Conservation (phyloP, 1,139 yeast genomes). For the Yamadazyma jaroonii region DNA sequence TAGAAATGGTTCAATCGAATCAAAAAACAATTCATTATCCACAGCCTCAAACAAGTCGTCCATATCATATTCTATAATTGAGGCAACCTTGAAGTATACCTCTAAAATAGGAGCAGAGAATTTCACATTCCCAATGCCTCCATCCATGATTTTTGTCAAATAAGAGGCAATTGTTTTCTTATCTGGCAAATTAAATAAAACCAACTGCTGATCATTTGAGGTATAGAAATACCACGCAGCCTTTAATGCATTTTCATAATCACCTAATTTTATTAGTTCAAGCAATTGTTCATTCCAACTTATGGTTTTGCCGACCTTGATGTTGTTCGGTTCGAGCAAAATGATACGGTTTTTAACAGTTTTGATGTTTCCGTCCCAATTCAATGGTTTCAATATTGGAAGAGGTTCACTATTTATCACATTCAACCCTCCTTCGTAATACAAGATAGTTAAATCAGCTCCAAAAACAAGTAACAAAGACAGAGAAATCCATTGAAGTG, state of each 20-base stretch:
- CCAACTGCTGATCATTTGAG: slow-evolving; percentile 45
- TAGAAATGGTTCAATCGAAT: slow-evolving; percentile 50
- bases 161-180: slow-evolving; percentile 52
- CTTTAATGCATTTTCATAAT: slow-evolving; percentile 54
- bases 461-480: slow-evolving; percentile 44
- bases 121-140: slow-evolving; percentile 42
- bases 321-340: slow-evolving; percentile 1
- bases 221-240: slow-evolving; percentile 53
- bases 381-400: not conserved
- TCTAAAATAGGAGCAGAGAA: slow-evolving; percentile 3
- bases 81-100: slow-evolving; percentile 20
- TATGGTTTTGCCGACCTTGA: slow-evolving; percentile 52
- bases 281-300: slow-evolving; percentile 74
- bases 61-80: slow-evolving; percentile 4
- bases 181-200: slow-evolving; percentile 53
- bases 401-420: slow-evolving; percentile 2
- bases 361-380: slow-evolving; percentile 18
- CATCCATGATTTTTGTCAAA: slow-evolving; percentile 53
- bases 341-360: slow-evolving; percentile 25
- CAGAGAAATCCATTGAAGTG: slow-evolving; percentile 60
- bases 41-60: slow-evolving; percentile 54
- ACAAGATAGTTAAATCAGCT: slow-evolving; percentile 1
- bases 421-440: not conserved
- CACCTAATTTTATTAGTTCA: slow-evolving; percentile 44
- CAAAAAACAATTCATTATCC: slow-evolving; percentile 43